Base-by-base conservation (phyloP, 495 filamentous ascomycete species). In the Penicillium pulvis region DNA sequence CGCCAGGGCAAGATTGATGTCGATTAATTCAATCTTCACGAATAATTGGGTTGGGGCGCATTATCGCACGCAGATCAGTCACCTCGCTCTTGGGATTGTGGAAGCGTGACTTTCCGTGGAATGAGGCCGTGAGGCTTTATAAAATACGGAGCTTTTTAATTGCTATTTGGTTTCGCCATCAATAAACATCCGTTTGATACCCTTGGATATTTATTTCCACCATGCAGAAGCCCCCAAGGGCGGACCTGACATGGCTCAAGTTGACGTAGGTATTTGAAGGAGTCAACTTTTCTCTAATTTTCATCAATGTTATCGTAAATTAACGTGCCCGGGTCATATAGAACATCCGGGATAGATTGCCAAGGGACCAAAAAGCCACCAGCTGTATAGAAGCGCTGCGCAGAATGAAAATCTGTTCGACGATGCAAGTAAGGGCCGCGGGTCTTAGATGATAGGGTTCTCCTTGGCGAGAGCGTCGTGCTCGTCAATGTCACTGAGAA, bases 401-500 rank as follows among this genome's bases (percentile, higher is more conserved):
- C 57, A 66, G 57, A 67, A 57, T 55, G 49, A 51, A 61, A 56
- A 56, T 58, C 58, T 57, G 53, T 45, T 63, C 55, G 59, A 58
- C 51, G 51, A 69, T 67, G 59, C 57, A 67, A 59, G 36, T 43
- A 56, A 33, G 26, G 24, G 51, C 36, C 51, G 36, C 12, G 9
- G 26, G 24, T 20, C 30, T 73, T 66, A 75, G 48, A 70, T 44
- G 33, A 76, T 65, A 42, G 75, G 73, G 64, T 83, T 78, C 69
- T 79, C 72, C 60, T 76, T 75, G 11, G 92, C 89, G 57, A 91
- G 75, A 51, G 74, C 63, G 74, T 98, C 93, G 69, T 98, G 93
- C 79, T 90, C 89, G 30, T 97, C 94, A 64, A 98, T 97, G 73
- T 97, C 90, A 62, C 85, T 88, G 55, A 58, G 31, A 30, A 6